Evolutionary conservation across 176 grass and related monocot species (phyloP), one percentile per base, ranked within the genome.

Genomic region (Oryza longistaminata): DNA sequence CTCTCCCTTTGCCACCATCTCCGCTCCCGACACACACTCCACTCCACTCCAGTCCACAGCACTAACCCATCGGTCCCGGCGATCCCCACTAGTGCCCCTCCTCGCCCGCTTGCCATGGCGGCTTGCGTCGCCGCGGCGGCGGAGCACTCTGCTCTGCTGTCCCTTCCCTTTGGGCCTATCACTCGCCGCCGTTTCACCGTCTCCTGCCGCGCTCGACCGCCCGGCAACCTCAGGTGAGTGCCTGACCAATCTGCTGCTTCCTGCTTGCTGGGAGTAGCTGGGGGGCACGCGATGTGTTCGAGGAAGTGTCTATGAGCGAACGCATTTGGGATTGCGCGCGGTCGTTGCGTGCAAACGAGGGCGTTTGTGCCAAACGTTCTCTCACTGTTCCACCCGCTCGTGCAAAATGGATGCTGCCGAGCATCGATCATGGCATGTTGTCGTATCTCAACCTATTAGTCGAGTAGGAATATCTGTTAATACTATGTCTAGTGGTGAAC

Each of bases 181-280:
- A 13, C 77, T 42, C 70, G 29, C 71, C 52, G 69, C 68, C 74
- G 52, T 35, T 37, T 91, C 37, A 35, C 2, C 34, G 45, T 89
- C 33, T 84, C 75, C 55, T 89, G 89, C 83, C 83, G 76, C 83
- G 74, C 82, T 45, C 86, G 76, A 22, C 50, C 39, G 39, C 39
- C 82, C 29, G 60, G 75, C 53, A 83, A 77, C 42, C 79, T 85
- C 55, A 89, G 92, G 92, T 94, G 5, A 52, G 46, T 82, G 44
- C 24, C 22, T 66, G 24, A 21, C 45, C 7, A 22, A 16, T 48
- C 25, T 21, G 26, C 26, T 12, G 25, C 4, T 21, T 21, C 19
- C 26, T 12, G 37, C 4, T 21, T 26, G 16, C 50, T 67, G 15
- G 26, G 39, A 40, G 39, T 40, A 40, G 6, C 13, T 12, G 64